phyloP scores from a whole-genome alignment of 805 yeast species.

The Cyberlindnera xishuangbannaensis region DNA sequence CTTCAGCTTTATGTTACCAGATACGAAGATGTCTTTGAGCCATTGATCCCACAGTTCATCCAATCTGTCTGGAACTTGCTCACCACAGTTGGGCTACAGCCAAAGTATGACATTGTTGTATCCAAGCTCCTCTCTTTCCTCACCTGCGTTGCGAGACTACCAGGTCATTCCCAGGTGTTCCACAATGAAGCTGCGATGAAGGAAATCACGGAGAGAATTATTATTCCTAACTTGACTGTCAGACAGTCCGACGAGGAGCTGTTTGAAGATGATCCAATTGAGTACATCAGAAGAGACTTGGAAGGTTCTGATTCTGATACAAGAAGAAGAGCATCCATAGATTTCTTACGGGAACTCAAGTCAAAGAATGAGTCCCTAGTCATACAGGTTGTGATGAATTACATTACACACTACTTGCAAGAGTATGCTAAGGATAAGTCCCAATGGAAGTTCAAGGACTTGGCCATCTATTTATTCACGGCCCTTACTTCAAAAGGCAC shows the following conservation, averaged over 20 bases:
- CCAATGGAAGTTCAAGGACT: slow-evolving; percentile 83
- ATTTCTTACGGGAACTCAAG: slow-evolving; percentile 80
- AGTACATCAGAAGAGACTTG: slow-evolving; percentile 83
- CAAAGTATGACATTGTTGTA: slow-evolving; percentile 78
- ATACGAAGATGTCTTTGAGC: slow-evolving; percentile 88
- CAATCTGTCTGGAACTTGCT: slow-evolving; percentile 78
- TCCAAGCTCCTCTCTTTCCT: slow-evolving; percentile 76
- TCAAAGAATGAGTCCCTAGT: slow-evolving; percentile 68
- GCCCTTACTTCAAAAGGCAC: slow-evolving; percentile 90
- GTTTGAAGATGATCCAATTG: slow-evolving; percentile 96
- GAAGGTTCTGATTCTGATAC: slow-evolving; percentile 95
- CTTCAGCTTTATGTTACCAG: slow-evolving; percentile 82
- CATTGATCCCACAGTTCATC: slow-evolving; percentile 69
- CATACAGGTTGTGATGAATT: slow-evolving; percentile 67
- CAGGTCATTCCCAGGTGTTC: slow-evolving; percentile 62
- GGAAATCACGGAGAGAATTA: slow-evolving; percentile 74
- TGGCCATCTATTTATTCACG: slow-evolving; percentile 79
- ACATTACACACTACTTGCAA: slow-evolving; percentile 62
- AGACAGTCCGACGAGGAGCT: slow-evolving; percentile 87
- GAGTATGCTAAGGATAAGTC: slow-evolving; percentile 37
- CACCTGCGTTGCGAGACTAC: slow-evolving; percentile 72
- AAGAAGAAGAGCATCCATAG: slow-evolving; percentile 89
- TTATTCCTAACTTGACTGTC: slow-evolving; percentile 81
- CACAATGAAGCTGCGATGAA: slow-evolving; percentile 56
- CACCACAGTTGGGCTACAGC: slow-evolving; percentile 57